A percentile compares a stretch with the other conserved stretches of the same genome.
Conservation (phyloP, 345 rosid species). For the Excoecaria agallocha region DNA sequence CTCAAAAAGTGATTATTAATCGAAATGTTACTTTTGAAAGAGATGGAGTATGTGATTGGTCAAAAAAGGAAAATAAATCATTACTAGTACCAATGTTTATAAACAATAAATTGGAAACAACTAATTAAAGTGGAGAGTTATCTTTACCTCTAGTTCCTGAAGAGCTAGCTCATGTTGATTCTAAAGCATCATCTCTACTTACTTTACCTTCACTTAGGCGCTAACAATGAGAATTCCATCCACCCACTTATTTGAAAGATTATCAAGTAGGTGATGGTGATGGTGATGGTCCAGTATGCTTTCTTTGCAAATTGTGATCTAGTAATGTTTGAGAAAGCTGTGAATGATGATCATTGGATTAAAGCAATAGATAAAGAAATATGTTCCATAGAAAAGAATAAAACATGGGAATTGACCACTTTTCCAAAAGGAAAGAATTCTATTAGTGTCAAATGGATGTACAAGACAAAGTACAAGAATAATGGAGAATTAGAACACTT, state of each 20-base stretch:
- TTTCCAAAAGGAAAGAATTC: no score
- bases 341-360: no score
- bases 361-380: no score
- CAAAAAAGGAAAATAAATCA: neutral
- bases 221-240: neutral
- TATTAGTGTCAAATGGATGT: no score
- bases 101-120: neutral
- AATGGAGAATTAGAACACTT: no score
- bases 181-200: neutral
- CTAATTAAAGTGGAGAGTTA: neutral
- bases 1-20: neutral
- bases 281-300: no score
- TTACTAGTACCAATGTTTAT: neutral
- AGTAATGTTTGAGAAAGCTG: no score
- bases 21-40: neutral
- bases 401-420: no score
- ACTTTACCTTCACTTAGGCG: neutral
- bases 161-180: neutral
- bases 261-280: no score
- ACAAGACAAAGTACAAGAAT: no score
- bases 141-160: neutral
- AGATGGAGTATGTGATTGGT: neutral
- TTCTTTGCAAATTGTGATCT: no score
- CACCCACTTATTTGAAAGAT: neutral
- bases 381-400: no score